These are phyloP conservation scores for Coemansia sp. DNA, from an alignment of 192 early-diverging fungal species.

Conservation along the genomic window DNA sequence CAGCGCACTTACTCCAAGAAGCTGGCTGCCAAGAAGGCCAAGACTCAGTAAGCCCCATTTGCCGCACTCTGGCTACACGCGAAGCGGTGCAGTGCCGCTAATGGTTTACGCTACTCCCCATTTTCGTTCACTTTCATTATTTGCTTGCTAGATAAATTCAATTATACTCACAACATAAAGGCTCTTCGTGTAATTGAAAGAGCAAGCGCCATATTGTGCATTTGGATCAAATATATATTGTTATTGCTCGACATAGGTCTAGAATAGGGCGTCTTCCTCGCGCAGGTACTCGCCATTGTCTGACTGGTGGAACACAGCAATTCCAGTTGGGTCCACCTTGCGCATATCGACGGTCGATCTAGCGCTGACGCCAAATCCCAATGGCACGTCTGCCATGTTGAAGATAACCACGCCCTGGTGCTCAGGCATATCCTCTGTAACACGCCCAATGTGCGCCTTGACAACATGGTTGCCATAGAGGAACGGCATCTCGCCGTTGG, in stretches of 20 bases:
- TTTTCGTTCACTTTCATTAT: constrained; percentile 3
- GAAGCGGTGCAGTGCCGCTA: not conserved
- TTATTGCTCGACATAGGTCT: constrained; percentile 7
- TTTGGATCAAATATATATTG: constrained; percentile 6
- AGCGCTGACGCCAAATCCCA: constrained; percentile 98
- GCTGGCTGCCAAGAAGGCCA: constrained; percentile 49
- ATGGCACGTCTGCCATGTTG: constrained; percentile 91
- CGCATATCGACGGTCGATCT: constrained; percentile 89
- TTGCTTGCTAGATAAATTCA: not conserved
- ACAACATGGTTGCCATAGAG: constrained; percentile 97
- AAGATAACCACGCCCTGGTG: constrained; percentile 96
- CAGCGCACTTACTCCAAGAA: constrained; percentile 76
- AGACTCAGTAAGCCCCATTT: constrained; percentile 45
- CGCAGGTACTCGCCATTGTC: constrained; percentile 98
- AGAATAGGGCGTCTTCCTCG: constrained; percentile 77
- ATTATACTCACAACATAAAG: not conserved
- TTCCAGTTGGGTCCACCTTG: constrained; percentile 93
- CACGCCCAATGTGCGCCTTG: constrained; percentile 95
- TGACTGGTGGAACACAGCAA: constrained; percentile 95
- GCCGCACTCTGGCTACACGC: constrained; percentile 4
- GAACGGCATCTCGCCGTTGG: constrained; percentile 99
- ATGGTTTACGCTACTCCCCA: not conserved
- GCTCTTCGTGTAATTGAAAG: not conserved
- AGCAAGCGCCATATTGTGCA: not conserved
- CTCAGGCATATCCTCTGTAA: constrained; percentile 98